Evolutionary conservation across 2,329 filamentous ascomycete genomes (phyloP), one percentile per base, ranked within the genome.

Genomic region (Ascochyta viciae-villosae): DNA sequence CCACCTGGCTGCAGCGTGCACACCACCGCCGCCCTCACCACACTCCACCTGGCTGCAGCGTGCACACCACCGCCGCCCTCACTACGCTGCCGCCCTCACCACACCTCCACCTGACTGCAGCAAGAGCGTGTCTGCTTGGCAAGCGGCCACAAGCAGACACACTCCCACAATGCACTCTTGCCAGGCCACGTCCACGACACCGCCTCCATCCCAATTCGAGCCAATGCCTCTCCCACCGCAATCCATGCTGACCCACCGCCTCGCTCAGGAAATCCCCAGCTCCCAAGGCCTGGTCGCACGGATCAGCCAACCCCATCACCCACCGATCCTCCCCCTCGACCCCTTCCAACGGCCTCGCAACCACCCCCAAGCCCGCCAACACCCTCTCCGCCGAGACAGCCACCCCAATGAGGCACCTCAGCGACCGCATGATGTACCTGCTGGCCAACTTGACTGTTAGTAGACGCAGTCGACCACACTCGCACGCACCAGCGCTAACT

Each of bases 241-340:
- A 63, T 26, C 24, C 24, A 26, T 26, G 70, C 72, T 75, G 56
- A 75, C 65, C 39, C 43, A 44, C 33, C 51, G 22, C 35, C 40
- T 41, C 37, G 27, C 46, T 47, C 57, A 80, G 83, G 75, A 79
- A 82, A 78, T 76, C 83, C 74, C 72, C 79, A 27, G 63, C 81
- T 43, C 83, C 82, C 63, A 86, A 84, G 74, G 84, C 84, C 67
- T 88, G 86, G 86, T 80, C 81, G 44, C 79, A 82, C 67, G 84
- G 83, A 65, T 81, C 82, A 53, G 24, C 49, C 50, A 88, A 88
- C 71, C 83, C 85, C 40, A 82, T 86, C 70, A 85, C 83, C 19
- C 83, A 87, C 64, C 82, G 83, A 63, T 72, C 81, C 41, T 77
- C 81, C 24, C 77, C 76, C 57, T 72, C 78, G 48, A 70, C 74